Evolutionary conservation across 257 asterid genomes (phyloP).

Genomic region (Dorcoceras hygrometricum): DNA sequence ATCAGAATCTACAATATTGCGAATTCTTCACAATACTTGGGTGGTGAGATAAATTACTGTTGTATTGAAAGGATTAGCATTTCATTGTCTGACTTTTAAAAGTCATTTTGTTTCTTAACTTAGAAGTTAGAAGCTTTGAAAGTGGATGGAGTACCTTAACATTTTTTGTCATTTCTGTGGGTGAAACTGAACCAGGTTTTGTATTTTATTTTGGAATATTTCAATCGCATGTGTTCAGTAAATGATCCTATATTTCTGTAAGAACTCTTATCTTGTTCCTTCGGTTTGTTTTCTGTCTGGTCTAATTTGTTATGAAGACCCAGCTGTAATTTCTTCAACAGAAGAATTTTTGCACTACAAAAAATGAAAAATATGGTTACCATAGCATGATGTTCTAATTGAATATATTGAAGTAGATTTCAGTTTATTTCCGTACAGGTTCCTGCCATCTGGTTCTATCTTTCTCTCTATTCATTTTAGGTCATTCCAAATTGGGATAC

Average conservation of each 20-base stretch:
- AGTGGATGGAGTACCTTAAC: not conserved
- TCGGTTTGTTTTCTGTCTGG: not conserved
- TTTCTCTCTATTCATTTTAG: not conserved
- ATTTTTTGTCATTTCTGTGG: not conserved
- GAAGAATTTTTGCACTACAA: not conserved
- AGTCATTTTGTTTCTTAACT: not conserved
- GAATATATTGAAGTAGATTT: too few relatives aligned
- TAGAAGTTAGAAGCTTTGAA: not conserved
- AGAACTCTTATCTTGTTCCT: not conserved
- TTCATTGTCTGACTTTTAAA: not conserved
- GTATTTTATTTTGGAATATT: slow-evolving; percentile 18
- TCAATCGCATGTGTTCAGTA: slow-evolving; percentile 37
- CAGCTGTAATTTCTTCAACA: not conserved
- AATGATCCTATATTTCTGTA: not conserved
- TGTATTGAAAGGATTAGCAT: too few relatives aligned
- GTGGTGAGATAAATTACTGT: too few relatives aligned
- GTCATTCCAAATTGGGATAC: not conserved
- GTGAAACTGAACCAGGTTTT: slow-evolving; percentile 1
- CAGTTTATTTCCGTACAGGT: not conserved
- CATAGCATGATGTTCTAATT: not conserved
- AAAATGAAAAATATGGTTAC: not conserved
- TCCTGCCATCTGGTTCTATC: not conserved
- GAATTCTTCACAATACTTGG: too few relatives aligned
- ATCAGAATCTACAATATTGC: not conserved
- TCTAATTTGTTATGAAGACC: not conserved